Conservation (phyloP, 306 rosid species). For the Fagus sylvatica region DNA sequence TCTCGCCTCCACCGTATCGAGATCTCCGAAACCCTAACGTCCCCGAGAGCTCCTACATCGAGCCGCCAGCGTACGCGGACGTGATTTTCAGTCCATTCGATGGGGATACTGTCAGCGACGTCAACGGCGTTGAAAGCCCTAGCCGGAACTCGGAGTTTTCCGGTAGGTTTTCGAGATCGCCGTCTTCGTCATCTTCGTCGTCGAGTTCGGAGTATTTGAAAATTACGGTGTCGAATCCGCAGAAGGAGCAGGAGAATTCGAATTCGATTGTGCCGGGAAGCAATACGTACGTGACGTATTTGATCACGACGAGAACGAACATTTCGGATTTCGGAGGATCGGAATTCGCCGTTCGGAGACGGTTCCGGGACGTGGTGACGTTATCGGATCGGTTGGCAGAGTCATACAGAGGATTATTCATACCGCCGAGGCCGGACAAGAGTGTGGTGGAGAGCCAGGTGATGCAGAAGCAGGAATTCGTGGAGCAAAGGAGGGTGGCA, state of each 20-base stretch:
- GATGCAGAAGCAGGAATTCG: constrained; percentile 93
- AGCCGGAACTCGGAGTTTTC: constrained; percentile 43
- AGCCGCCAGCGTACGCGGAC: constrained; percentile 72
- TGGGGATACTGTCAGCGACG: constrained; percentile 36
- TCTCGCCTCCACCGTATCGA: constrained; percentile 45
- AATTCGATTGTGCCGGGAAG: constrained; percentile 84
- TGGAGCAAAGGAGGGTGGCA: constrained; percentile 87
- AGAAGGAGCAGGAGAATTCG: constrained; percentile 68
- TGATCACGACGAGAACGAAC: constrained; percentile 73
- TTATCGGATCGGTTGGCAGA: constrained; percentile 77
- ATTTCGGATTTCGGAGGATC: constrained; percentile 64
- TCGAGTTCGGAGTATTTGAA: constrained; percentile 53
- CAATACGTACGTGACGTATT: constrained; percentile 57
- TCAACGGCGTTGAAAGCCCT: constrained; percentile 59
- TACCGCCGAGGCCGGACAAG: constrained; percentile 94
- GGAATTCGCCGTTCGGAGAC: constrained; percentile 67
- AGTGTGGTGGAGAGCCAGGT: constrained; percentile 93
- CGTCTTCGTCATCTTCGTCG: constrained; percentile 14
- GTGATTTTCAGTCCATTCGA: constrained; percentile 71
- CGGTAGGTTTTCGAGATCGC: constrained; percentile 41
- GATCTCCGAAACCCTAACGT: constrained; percentile 42
- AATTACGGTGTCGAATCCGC: constrained; percentile 82
- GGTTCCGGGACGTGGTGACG: constrained; percentile 87
- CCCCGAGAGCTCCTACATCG: constrained; percentile 50
- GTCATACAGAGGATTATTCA: constrained; percentile 74